phyloP scores from a whole-genome alignment of 2,329 filamentous ascomycete species.

The Paracamarosporium sp. region DNA sequence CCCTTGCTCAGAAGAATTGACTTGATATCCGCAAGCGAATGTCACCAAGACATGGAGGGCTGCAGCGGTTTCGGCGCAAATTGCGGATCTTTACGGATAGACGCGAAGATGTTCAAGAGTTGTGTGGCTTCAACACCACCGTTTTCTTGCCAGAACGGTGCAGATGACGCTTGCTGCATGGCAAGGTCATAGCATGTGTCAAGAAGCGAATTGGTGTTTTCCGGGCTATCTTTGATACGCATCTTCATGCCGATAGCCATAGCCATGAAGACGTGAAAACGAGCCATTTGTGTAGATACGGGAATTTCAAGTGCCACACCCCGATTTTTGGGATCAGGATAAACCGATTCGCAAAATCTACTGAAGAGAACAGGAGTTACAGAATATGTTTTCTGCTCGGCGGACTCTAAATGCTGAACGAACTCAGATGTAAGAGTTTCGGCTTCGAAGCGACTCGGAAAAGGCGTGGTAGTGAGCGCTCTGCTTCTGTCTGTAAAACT shows the following conservation, averaged over 20 bases:
- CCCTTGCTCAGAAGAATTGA: background rate
- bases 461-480: constrained; percentile 35
- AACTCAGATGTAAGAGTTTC: constrained; percentile 45
- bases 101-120: constrained; percentile 40
- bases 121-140: constrained; percentile 41
- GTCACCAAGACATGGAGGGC: constrained; percentile 42
- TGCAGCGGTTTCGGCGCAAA: constrained; percentile 32
- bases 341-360: constrained; percentile 41
- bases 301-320: constrained; percentile 20
- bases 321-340: constrained; percentile 33
- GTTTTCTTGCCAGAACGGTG: constrained; percentile 43
- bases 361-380: constrained; percentile 32
- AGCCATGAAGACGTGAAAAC: constrained; percentile 45
- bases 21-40: background rate
- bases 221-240: constrained; percentile 34
- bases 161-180: constrained; percentile 38
- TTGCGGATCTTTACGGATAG: constrained; percentile 26
- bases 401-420: constrained; percentile 33
- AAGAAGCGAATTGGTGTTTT: constrained; percentile 40
- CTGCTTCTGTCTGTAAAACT: constrained; percentile 41
- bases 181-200: constrained; percentile 45
- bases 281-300: constrained; percentile 39
- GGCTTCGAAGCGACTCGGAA: constrained; percentile 45
- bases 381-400: constrained; percentile 33
- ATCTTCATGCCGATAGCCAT: constrained; percentile 47